Evolutionary conservation across 2,329 filamentous ascomycete species (phyloP).

Genomic region (Bipolaris bicolor): DNA sequence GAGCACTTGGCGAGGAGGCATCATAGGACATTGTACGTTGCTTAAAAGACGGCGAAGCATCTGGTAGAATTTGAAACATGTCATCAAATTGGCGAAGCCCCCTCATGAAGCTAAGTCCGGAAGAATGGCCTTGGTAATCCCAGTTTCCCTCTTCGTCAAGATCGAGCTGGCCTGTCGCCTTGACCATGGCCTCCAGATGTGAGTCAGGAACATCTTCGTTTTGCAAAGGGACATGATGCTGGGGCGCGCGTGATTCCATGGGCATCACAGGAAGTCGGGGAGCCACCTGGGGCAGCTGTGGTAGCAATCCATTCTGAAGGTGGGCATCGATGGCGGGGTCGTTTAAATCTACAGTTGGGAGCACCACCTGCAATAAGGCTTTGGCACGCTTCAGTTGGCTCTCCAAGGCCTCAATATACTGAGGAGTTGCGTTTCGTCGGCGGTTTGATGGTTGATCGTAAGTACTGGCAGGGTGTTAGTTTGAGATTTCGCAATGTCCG

Average conservation of each 20-base stretch:
- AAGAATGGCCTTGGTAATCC: conserved; percentile 95
- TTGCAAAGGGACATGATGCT: conserved; percentile 24
- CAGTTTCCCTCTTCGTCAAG: conserved; percentile 89
- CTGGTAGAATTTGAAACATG: conserved; percentile 69
- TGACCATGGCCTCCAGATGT: conserved; percentile 92
- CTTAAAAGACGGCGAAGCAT: conserved; percentile 64
- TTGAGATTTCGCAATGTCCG: neutral
- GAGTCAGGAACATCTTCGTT: conserved; percentile 57
- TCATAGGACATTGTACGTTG: conserved; percentile 61
- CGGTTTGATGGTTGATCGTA: conserved; percentile 95
- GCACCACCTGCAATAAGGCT: conserved; percentile 75
- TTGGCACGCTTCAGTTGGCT: conserved; percentile 82
- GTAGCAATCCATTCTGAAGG: conserved; percentile 69
- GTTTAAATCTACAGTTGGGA: conserved; percentile 83
- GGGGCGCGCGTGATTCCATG: conserved; percentile 30
- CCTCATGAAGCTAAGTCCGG: conserved; percentile 84
- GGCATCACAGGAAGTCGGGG: conserved; percentile 30
- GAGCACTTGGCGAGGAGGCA: conserved; percentile 73
- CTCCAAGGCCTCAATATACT: conserved; percentile 91
- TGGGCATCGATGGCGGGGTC: conserved; percentile 82
- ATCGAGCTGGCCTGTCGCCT: conserved; percentile 87
- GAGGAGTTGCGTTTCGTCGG: conserved; percentile 85
- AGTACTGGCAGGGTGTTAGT: conserved; percentile 54
- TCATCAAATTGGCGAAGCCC: conserved; percentile 87
- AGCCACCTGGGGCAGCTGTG: conserved; percentile 45